Percentiles rank a stretch among this genome's conserved stretches.
Evolutionary conservation across 2,329 filamentous ascomycete genomes (phyloP).

Genomic region (Microdochium bolleyi): DNA sequence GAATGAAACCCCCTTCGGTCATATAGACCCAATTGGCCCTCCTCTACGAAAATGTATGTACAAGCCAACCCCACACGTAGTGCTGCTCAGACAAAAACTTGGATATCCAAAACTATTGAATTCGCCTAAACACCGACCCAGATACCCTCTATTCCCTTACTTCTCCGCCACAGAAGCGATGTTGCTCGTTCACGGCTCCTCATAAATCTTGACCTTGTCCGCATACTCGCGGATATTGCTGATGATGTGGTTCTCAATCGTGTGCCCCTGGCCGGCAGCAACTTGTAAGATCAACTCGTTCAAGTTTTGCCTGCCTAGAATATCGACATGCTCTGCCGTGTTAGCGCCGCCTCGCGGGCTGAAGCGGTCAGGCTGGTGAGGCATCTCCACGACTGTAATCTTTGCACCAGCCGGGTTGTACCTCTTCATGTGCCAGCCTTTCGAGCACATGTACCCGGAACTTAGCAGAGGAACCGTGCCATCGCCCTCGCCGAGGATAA

Average conservation of each 20-base stretch:
- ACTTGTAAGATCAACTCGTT: conserved; percentile 87
- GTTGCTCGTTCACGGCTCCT: neutral
- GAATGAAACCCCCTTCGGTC: no score
- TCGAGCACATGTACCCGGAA: conserved; percentile 93
- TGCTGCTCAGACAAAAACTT: no score
- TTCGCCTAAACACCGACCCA: no score
- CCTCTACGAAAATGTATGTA: no score
- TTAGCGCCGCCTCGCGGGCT: conserved; percentile 67
- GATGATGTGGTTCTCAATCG: conserved; percentile 68
- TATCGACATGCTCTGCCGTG: conserved; percentile 90
- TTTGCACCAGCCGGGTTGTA: conserved; percentile 84
- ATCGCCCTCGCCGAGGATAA: conserved; percentile 93
- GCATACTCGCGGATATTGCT: conserved; percentile 81
- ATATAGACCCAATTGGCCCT: no score
- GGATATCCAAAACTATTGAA: no score
- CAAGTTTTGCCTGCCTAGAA: conserved; percentile 77
- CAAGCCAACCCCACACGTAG: no score
- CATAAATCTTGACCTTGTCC: conserved; percentile 64
- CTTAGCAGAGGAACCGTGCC: conserved; percentile 92
- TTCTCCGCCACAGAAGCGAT: neutral
- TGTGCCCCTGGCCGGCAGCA: conserved; percentile 74
- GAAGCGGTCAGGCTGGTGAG: conserved; percentile 88
- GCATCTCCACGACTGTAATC: conserved; percentile 89
- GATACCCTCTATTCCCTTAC: no score
- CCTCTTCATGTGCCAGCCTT: conserved; percentile 85